A percentile compares a stretch with the other conserved stretches of the same genome.
Conservation (phyloP, 768 basidiomycete species). For the Lactarius tabidus region DNA sequence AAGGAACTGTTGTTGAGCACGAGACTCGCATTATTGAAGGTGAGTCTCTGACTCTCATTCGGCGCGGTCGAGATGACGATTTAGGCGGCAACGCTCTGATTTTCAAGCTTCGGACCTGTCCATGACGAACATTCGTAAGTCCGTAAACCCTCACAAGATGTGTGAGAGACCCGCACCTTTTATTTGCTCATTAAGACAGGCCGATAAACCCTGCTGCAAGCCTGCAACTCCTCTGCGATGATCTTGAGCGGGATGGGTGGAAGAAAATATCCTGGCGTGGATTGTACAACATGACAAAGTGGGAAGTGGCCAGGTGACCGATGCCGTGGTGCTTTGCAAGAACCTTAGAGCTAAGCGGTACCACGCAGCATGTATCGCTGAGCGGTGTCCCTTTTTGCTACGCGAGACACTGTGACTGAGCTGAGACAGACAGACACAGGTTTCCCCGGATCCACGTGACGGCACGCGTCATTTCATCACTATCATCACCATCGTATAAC, state of each 20-base stretch:
- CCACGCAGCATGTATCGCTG: too few relatives aligned
- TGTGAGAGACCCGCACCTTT: slow-evolving; percentile 45
- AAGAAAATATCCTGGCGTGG: slow-evolving; percentile 64
- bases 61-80: slow-evolving; percentile 66
- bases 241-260: slow-evolving; percentile 66
- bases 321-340: too few relatives aligned
- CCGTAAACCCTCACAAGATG: background rate
- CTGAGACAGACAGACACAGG: too few relatives aligned
- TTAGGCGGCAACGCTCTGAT: slow-evolving; percentile 57
- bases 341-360: too few relatives aligned
- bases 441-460: too few relatives aligned
- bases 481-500: too few relatives aligned
- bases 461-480: too few relatives aligned
- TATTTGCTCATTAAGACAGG: slow-evolving; percentile 71
- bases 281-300: slow-evolving; percentile 31
- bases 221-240: slow-evolving; percentile 74
- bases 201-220: slow-evolving; percentile 80
- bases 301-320: too few relatives aligned
- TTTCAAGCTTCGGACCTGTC: slow-evolving; percentile 53
- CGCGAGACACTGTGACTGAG: too few relatives aligned
- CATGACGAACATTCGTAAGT: slow-evolving; percentile 9
- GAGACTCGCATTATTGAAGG: slow-evolving; percentile 88
- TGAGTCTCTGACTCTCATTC: slow-evolving; percentile 54
- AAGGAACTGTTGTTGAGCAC: slow-evolving; percentile 97
- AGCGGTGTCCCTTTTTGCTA: too few relatives aligned